phyloP scores from a whole-genome alignment of 2,329 filamentous ascomycete genomes.

The Aureobasidium sp. region DNA sequence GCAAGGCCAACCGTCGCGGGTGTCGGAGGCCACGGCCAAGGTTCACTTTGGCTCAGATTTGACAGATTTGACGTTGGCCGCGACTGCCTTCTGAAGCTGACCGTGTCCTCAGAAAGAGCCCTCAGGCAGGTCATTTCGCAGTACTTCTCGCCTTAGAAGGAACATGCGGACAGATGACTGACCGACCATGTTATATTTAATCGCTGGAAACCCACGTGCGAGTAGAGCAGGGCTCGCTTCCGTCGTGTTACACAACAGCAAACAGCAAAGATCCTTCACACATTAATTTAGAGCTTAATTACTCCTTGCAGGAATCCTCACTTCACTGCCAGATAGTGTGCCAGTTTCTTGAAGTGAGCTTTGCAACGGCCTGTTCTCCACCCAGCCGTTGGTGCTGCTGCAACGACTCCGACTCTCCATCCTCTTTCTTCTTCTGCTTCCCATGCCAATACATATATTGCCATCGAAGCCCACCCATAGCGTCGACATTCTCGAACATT shows the following conservation, averaged over 20 bases:
- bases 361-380: slow-evolving; percentile 7
- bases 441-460: slow-evolving; percentile 8
- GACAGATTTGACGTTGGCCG: slow-evolving; percentile 3
- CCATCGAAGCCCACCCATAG: background rate
- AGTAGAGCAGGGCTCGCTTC: background rate
- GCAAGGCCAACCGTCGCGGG: slow-evolving; percentile 8
- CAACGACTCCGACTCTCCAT: background rate
- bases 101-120: background rate
- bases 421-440: background rate
- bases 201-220: slow-evolving; percentile 4
- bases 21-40: background rate
- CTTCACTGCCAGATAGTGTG: background rate
- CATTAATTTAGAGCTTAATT: slow-evolving; percentile 1
- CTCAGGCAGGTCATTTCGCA: background rate
- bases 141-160: background rate
- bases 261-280: slow-evolving; percentile 2
- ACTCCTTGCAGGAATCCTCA: slow-evolving; percentile 6
- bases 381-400: background rate
- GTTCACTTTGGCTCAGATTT: slow-evolving; percentile 1
- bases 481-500: slow-evolving; percentile 6
- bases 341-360: slow-evolving; percentile 8
- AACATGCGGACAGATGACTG: background rate
- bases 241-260: background rate
- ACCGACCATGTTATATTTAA: slow-evolving; percentile 7
- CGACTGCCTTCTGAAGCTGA: background rate